These are phyloP conservation scores for Bipolaris zeicola DNA, from an alignment of 2,329 filamentous ascomycete genomes.

Conservation along the genomic window DNA sequence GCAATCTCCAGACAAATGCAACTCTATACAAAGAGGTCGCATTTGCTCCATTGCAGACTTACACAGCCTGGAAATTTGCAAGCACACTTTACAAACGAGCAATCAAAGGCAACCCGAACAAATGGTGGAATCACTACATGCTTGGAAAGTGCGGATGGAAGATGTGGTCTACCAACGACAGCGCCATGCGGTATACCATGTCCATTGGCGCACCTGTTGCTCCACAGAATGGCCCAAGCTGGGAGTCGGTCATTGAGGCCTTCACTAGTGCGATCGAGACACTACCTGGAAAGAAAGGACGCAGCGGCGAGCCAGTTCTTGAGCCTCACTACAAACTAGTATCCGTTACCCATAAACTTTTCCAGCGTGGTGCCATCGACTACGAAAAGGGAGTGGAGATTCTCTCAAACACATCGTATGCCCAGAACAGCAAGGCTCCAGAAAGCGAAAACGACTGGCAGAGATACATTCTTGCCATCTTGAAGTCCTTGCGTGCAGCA, in stretches of 20 bases:
- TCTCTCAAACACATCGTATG: slow-evolving; percentile 60
- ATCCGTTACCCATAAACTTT: slow-evolving; percentile 80
- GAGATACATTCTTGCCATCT: slow-evolving; percentile 66
- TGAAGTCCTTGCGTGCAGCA: slow-evolving; percentile 66
- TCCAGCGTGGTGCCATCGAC: slow-evolving; percentile 57
- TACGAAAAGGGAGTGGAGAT: slow-evolving; percentile 56
- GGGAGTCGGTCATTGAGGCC: slow-evolving; percentile 59
- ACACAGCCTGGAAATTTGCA: slow-evolving; percentile 69
- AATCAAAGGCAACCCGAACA: slow-evolving; percentile 62
- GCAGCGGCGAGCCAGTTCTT: slow-evolving; percentile 75
- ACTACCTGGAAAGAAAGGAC: slow-evolving; percentile 65
- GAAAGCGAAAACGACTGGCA: slow-evolving; percentile 61
- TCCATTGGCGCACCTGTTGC: slow-evolving; percentile 35
- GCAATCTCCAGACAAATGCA: slow-evolving; percentile 55
- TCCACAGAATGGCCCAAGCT: slow-evolving; percentile 32
- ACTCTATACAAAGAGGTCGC: slow-evolving; percentile 63
- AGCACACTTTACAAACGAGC: slow-evolving; percentile 65
- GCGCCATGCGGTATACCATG: slow-evolving; percentile 41
- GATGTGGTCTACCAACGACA: slow-evolving; percentile 61
- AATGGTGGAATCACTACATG: slow-evolving; percentile 72
- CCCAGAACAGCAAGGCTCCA: slow-evolving; percentile 57
- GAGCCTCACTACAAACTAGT: slow-evolving; percentile 94
- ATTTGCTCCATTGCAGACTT: slow-evolving; percentile 63
- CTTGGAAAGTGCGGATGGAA: slow-evolving; percentile 76
- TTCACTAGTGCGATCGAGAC: slow-evolving; percentile 65